Base-by-base conservation (phyloP, 2,329 filamentous ascomycete species). In the Apiospora hydei region DNA sequence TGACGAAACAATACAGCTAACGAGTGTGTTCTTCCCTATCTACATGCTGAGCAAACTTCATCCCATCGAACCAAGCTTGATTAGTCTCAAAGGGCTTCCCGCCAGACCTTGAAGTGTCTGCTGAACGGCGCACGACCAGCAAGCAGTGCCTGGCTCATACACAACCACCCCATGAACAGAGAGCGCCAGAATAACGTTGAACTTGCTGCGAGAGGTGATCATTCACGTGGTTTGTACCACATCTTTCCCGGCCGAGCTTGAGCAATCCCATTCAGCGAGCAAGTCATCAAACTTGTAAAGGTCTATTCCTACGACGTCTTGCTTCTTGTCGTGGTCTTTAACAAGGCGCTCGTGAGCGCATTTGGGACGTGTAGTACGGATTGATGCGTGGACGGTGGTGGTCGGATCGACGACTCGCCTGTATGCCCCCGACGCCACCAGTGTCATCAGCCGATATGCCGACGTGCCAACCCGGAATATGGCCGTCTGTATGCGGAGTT, bases 321-420 rank as follows among this genome's bases (percentile, higher is more conserved):
- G 41, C 11, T 41, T 41, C 1, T 8, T 8, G 5, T 41, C 41
- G 41, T 41, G 41, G 4, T 10, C 8, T 13, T 41, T 41, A 41
- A 4, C 41, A 41, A 41, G 11, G 41, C 41, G 41, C 41, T 8
- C 41, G 41, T 41, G 7, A 10, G 41, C 14, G 14, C 14, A 53
- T 53, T 53, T 53, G 49, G 24, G 6, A 18, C n/a, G n/a, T 21
- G 24, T 26, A 8, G 14, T 53, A 14, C 49, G 49, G 14, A 8
- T 11, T 26, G 49, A 21, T 5, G 49, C 49, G 10, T 53, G 49
- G 49, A 53, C 49, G 7, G 49, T 53, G 49, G 49, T 53, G 49
- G 49, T 53, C 49, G 49, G 49, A 53, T 53, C 49, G 49, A 53
- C 49, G 24, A 53, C 24, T n/a, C 49, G 49, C 49, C 49, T 8